Evolutionary conservation across 2,329 filamentous ascomycete genomes (phyloP).

Genomic region (Fusarium virguliforme): DNA sequence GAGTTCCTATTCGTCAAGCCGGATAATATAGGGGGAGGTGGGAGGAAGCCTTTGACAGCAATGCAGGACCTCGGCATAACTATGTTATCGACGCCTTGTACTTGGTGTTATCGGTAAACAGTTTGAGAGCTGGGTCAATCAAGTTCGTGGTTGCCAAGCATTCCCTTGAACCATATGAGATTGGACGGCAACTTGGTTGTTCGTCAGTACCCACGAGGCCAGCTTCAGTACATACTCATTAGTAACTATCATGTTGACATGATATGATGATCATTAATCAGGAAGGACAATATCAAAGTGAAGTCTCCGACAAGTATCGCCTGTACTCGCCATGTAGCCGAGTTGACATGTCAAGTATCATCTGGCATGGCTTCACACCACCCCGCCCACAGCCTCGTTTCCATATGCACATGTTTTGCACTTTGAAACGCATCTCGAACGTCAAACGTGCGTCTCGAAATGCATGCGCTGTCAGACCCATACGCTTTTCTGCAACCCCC

Average conservation of each 20-base stretch:
- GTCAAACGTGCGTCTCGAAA: background rate
- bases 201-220: background rate
- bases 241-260: background rate
- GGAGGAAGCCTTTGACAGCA: background rate
- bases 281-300: background rate
- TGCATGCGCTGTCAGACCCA: background rate
- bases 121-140: background rate
- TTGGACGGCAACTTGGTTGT: background rate
- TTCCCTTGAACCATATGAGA: background rate
- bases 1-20: slow-evolving; percentile 7
- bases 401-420: background rate
- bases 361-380: background rate
- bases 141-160: background rate
- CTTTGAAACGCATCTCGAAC: background rate
- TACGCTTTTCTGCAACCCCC: background rate
- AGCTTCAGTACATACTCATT: background rate
- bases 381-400: background rate
- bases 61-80: background rate
- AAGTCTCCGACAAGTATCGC: background rate
- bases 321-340: background rate
- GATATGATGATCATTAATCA: background rate
- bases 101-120: background rate
- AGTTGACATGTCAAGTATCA: background rate
- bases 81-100: background rate
- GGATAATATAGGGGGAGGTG: background rate